Base-by-base conservation (phyloP, 768 basidiomycete species). In the Russula vinacea region DNA sequence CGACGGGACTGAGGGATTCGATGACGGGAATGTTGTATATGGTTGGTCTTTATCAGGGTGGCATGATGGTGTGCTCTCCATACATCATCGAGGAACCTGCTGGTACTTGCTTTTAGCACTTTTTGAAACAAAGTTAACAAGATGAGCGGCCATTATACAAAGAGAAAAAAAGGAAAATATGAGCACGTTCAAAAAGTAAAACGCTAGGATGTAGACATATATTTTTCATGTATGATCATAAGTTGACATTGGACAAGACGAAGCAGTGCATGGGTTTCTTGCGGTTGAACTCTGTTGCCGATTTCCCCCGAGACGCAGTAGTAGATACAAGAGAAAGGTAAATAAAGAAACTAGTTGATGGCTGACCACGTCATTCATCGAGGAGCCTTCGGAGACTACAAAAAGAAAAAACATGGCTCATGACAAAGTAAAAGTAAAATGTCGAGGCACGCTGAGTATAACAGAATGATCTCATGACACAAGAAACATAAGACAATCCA, bases 31-130 rank as follows among this genome's bases (percentile, higher is more conserved):
- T 67, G 0, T 69, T 88, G 17, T 88, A 84, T 65, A 69, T 87
- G 14, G 75, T 79, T 5, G 88, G 87, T 1, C 71, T 89, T 57
- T 89, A 89, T 67, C 78, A 81, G 49, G 74, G 76, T 24, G 87
- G 86, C 1, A 65, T 84, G 50, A 71, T 88, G 54, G 75, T 81
- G 4, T 88, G 87, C 67, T 69, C 60, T 60, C 78, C 78, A n/a
- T n/a, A n/a, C n/a, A n/a, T n/a, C n/a, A n/a, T n/a, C n/a, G n/a
- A n/a, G n/a, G n/a, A n/a, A n/a, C n/a, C n/a, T n/a, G n/a, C n/a
- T n/a, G n/a, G n/a, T n/a, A n/a, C n/a, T n/a, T n/a, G n/a, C n/a
- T n/a, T n/a, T n/a, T n/a, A n/a, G n/a, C n/a, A n/a, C n/a, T n/a
- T n/a, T n/a, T n/a, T n/a, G n/a, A n/a, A n/a, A n/a, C n/a, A n/a